Percentiles rank a stretch among this genome's conserved stretches.
These are phyloP conservation scores for Saturnispora bothae DNA, from an alignment of 805 yeast species.

Conservation along the genomic window DNA sequence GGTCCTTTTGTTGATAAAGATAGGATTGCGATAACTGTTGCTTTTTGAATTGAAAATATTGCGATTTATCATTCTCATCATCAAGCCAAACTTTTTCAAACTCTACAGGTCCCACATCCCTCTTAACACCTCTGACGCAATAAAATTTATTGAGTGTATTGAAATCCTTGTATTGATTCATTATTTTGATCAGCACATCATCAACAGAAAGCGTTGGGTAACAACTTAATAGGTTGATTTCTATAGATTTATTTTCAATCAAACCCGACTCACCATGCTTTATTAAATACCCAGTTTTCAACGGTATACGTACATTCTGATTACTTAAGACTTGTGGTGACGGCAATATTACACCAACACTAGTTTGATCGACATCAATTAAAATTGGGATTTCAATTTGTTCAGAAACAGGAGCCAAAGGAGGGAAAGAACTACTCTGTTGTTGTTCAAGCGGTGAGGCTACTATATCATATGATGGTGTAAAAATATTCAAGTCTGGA, in stretches of 20 bases:
- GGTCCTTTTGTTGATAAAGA: background rate
- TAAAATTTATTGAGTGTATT: conserved; percentile 21
- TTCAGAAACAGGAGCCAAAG: conserved; percentile 5
- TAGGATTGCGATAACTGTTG: conserved; percentile 11
- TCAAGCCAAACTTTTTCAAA: conserved; percentile 25
- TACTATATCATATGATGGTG: conserved; percentile 22
- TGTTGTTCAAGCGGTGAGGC: conserved; percentile 19
- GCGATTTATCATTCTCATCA: conserved; percentile 12
- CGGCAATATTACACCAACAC: conserved; percentile 49
- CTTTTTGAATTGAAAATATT: conserved; percentile 12
- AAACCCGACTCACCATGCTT: conserved; percentile 24
- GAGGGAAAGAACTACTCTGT: conserved; percentile 2
- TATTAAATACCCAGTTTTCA: conserved; percentile 58
- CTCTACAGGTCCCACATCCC: conserved; percentile 23
- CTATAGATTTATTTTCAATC: conserved; percentile 30
- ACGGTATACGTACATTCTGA: conserved; percentile 59
- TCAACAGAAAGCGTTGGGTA: conserved; percentile 53
- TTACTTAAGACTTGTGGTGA: conserved; percentile 57
- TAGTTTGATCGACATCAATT: conserved; percentile 40
- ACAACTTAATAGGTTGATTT: conserved; percentile 62
- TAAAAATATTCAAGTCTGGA: conserved; percentile 21
- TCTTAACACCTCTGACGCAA: conserved; percentile 10
- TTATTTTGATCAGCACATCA: conserved; percentile 41
- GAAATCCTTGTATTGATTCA: conserved; percentile 49
- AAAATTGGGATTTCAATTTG: conserved; percentile 19